Percentiles rank a stretch among this genome's conserved stretches.
phyloP scores from a whole-genome alignment of 2,329 filamentous ascomycete genomes.

The Fusarium odoratissimum region DNA sequence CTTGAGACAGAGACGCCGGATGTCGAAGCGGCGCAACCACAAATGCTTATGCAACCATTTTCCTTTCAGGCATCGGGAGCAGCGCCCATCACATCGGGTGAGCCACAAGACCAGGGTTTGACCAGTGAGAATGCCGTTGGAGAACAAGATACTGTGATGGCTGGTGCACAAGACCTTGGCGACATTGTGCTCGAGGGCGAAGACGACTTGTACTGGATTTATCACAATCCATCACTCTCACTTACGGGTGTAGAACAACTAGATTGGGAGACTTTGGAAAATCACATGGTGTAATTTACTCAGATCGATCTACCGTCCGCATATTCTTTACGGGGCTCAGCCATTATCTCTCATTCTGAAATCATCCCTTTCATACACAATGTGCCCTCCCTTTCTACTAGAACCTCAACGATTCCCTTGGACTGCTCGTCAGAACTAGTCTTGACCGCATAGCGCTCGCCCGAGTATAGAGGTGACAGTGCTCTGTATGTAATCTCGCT shows the following conservation, averaged over 20 bases:
- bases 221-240: constrained; percentile 17
- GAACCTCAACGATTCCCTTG: not conserved
- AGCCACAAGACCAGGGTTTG: not conserved
- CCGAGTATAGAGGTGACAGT: not conserved
- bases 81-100: too few relatives aligned
- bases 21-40: not conserved
- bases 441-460: not conserved
- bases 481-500: not conserved
- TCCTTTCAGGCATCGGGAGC: not conserved
- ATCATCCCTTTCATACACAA: not conserved
- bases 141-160: not conserved
- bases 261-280: constrained; percentile 26
- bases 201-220: constrained; percentile 28
- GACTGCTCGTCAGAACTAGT: not conserved
- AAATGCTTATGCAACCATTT: constrained; percentile 9
- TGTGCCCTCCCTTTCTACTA: not conserved
- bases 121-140: not conserved
- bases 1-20: not conserved
- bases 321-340: not conserved
- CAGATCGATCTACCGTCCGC: not conserved
- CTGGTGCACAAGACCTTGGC: constrained; percentile 16
- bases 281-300: not conserved
- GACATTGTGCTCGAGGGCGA: constrained; percentile 26
- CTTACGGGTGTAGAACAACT: constrained; percentile 22
- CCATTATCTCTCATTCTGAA: not conserved